Conservation (phyloP, 768 basidiomycete species). For the Hericium alpestre region DNA sequence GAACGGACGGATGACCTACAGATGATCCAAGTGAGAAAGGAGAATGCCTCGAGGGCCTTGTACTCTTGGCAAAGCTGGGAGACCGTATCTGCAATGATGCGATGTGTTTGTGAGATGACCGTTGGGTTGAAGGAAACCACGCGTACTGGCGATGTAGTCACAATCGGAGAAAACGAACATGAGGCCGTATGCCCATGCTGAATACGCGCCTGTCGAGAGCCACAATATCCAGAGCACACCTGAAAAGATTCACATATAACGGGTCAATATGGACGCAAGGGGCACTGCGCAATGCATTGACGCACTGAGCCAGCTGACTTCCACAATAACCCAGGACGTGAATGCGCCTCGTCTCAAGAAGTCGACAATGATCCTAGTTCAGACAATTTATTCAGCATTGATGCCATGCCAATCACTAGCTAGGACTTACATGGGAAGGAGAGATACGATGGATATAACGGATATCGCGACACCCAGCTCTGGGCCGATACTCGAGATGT, state of each 20-base stretch:
- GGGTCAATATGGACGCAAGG: not conserved
- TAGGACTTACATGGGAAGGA: not conserved
- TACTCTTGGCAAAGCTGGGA: slow-evolving; percentile 19
- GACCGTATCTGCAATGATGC: not conserved
- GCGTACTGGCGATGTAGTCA: slow-evolving; percentile 6
- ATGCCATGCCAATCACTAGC: too few species aligned
- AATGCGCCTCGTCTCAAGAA: slow-evolving; percentile 24
- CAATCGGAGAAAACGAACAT: not conserved
- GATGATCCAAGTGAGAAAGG: slow-evolving; percentile 26
- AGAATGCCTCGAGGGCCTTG: slow-evolving; percentile 24
- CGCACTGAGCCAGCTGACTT: slow-evolving; percentile 29
- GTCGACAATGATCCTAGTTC: slow-evolving; percentile 26
- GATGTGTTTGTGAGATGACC: not conserved
- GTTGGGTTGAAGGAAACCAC: not conserved
- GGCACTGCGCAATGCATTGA: not conserved
- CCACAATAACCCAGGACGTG: slow-evolving; percentile 28
- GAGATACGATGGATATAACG: not conserved
- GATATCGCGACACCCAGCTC: not conserved
- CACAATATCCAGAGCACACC: slow-evolving; percentile 28
- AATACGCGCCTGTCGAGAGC: slow-evolving; percentile 26
- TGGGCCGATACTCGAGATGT: not conserved
- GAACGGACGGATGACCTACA: slow-evolving; percentile 15
- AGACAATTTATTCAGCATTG: not conserved
- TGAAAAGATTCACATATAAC: slow-evolving; percentile 3
- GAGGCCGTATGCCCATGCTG: slow-evolving; percentile 12